Evolutionary conservation across 345 rosid species (phyloP), one percentile per base, ranked within the genome.

Genomic region (Camelina laxa): DNA sequence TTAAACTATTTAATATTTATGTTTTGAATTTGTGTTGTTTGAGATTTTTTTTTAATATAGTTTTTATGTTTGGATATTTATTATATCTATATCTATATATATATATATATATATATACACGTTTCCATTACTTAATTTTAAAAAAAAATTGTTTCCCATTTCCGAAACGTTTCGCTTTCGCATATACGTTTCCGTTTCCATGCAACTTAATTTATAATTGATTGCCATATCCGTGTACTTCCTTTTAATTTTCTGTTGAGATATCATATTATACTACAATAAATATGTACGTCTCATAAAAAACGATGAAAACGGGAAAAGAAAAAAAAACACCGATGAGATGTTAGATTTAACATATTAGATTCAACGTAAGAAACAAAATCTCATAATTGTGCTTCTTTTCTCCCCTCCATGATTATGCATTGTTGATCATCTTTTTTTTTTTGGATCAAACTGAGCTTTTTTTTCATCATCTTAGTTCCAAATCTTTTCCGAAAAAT

Each of bases 311-410:
- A 16, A 47, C 7, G n/a, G 7, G 7, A 31, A 19, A 33, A 2
- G 2, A 7, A 1, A 31, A 47, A 47, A 68, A 42, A 6, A 2
- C 54, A 30, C 13, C 20, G n/a, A 35, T 33, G 36, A 59, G 22
- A 47, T 70, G 47, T 45, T 58, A 59, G 55, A 57, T 67, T 22
- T 53, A 66, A 67, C 54, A 45, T 27, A 14, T 31, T 48, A 47
- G 56, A 48, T 15, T 41, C 42, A 56, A 31, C 45, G 73, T 56
- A 69, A 56, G 55, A 42, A 42, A 69, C 42, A 57, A 69, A 17
- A 13, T 44, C 16, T 42, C 36, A 67, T 53, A 38, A 22, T 15
- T 53, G 38, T 39, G 38, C n/a, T 53, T 67, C 13, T 65, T 17
- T 51, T 53, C 15, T 47, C 54, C 38, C 13, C 60, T 14, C 51